Percentiles rank a stretch among this genome's conserved stretches.
These are phyloP conservation scores for Lupinus albus DNA, from an alignment of 306 rosid species.

Conservation along the genomic window DNA sequence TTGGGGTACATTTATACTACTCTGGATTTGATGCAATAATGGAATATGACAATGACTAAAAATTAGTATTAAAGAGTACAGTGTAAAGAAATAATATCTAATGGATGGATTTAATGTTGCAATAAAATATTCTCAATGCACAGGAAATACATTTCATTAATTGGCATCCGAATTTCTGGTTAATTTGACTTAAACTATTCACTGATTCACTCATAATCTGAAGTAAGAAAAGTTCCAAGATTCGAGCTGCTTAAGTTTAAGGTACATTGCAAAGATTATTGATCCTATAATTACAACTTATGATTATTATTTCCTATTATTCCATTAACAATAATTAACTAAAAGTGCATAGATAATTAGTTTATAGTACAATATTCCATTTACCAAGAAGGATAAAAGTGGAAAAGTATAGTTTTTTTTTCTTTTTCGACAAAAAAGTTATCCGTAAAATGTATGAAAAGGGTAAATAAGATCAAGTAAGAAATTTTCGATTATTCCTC, in stretches of 20 bases:
- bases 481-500: background rate
- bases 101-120: too few species aligned
- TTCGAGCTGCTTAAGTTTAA: background rate
- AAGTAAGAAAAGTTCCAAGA: background rate
- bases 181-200: conserved; percentile 2
- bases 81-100: too few species aligned
- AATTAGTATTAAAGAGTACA: too few species aligned
- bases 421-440: background rate
- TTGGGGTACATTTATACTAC: too few species aligned
- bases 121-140: too few species aligned
- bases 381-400: background rate
- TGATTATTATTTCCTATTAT: conserved; percentile 30
- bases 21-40: too few species aligned
- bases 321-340: conserved; percentile 23
- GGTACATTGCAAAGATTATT: conserved; percentile 6
- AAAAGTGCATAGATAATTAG: conserved; percentile 2
- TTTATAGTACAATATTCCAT: background rate
- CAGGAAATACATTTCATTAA: background rate
- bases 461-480: conserved; percentile 1
- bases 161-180: conserved; percentile 15
- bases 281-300: background rate
- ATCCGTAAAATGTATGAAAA: background rate
- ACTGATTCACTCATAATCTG: background rate
- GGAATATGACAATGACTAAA: too few species aligned
- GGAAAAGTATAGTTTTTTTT: background rate